These are phyloP conservation scores for Penicillium tannophilum DNA, from an alignment of 495 filamentous ascomycete species.

Conservation along the genomic window DNA sequence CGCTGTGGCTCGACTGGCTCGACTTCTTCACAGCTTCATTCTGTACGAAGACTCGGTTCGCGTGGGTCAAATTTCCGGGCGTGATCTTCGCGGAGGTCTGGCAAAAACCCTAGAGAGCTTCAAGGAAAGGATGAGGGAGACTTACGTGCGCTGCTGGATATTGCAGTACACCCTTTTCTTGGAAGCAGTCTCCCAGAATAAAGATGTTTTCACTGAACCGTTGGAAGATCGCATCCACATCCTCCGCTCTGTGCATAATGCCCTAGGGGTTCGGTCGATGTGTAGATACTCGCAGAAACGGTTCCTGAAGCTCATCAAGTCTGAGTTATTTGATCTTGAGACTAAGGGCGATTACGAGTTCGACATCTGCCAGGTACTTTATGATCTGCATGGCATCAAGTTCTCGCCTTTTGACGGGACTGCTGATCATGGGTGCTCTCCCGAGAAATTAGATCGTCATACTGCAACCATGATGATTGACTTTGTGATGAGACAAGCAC, in stretches of 20 bases:
- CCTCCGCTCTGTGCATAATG: slow-evolving; percentile 76
- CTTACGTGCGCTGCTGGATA: slow-evolving; percentile 87
- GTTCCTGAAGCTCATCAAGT: slow-evolving; percentile 85
- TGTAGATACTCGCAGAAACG: slow-evolving; percentile 84
- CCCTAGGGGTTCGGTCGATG: slow-evolving; percentile 80
- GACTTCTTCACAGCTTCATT: slow-evolving; percentile 74
- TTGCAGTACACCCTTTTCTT: slow-evolving; percentile 74
- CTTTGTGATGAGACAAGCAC: slow-evolving; percentile 76
- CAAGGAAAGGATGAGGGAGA: slow-evolving; percentile 76
- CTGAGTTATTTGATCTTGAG: slow-evolving; percentile 68
- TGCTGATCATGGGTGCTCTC: slow-evolving; percentile 72
- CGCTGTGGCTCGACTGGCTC: slow-evolving; percentile 64
- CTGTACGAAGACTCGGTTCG: slow-evolving; percentile 81
- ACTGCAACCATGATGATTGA: slow-evolving; percentile 80
- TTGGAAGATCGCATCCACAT: slow-evolving; percentile 73
- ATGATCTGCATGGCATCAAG: slow-evolving; percentile 82
- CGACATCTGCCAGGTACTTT: slow-evolving; percentile 85
- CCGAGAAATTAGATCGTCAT: slow-evolving; percentile 73
- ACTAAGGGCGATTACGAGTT: slow-evolving; percentile 69
- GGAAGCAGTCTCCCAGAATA: slow-evolving; percentile 70
- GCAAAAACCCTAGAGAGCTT: slow-evolving; percentile 56
- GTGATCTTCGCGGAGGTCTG: slow-evolving; percentile 43
- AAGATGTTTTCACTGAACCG: slow-evolving; percentile 58
- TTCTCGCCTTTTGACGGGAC: slow-evolving; percentile 68
- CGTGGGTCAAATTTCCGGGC: slow-evolving; percentile 61